Evolutionary conservation across 148 eudicot species (phyloP).

Genomic region (Diospyros lotus): DNA sequence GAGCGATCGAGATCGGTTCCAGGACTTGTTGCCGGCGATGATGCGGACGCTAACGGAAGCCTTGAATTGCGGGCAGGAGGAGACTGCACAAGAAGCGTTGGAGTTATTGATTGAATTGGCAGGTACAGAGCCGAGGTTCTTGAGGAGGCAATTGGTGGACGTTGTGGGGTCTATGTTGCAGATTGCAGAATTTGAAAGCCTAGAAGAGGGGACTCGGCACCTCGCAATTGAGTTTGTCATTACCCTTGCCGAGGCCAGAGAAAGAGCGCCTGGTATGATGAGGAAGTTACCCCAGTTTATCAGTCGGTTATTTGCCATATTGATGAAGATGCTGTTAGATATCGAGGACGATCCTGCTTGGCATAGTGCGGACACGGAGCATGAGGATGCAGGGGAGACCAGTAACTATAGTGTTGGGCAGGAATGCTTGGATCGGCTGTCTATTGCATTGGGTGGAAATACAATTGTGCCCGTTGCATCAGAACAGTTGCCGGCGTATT

Average conservation of each 20-base stretch:
- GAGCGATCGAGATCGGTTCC: constrained; percentile 59
- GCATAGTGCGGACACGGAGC: constrained; percentile 63
- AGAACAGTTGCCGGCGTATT: constrained; percentile 53
- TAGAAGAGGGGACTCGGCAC: constrained; percentile 84
- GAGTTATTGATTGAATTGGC: constrained; percentile 77
- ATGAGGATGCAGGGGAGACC: constrained; percentile 88
- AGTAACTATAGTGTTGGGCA: constrained; percentile 71
- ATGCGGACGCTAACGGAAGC: constrained; percentile 74
- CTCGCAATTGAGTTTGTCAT: constrained; percentile 61
- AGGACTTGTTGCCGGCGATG: constrained; percentile 78
- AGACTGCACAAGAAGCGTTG: constrained; percentile 80
- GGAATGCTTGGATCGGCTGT: constrained; percentile 70
- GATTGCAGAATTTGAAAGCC: constrained; percentile 66
- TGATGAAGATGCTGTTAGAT: constrained; percentile 72
- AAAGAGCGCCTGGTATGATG: constrained; percentile 63
- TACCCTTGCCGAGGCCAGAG: constrained; percentile 51
- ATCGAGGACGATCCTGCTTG: constrained; percentile 80
- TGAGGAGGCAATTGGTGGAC: constrained; percentile 69
- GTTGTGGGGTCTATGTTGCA: constrained; percentile 86
- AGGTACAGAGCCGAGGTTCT: constrained; percentile 69
- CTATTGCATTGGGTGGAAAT: constrained; percentile 76
- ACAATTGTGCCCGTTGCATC: constrained; percentile 89
- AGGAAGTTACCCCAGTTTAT: constrained; percentile 60
- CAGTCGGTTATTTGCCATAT: constrained; percentile 43
- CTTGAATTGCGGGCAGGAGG: constrained; percentile 62